Evolutionary conservation across 306 rosid genomes (phyloP).

Genomic region (Acacia confusa): DNA sequence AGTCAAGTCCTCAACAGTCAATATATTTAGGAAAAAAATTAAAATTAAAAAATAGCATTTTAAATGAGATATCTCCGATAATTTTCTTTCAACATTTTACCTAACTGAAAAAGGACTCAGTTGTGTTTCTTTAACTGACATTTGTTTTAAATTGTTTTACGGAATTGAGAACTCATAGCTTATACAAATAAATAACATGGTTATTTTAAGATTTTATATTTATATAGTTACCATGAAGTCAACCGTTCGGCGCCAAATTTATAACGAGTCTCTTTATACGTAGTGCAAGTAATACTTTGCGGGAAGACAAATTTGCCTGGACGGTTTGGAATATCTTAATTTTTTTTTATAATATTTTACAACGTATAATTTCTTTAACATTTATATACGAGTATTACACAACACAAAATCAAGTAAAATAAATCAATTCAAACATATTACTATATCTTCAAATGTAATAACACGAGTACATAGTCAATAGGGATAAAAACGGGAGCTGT

Average conservation of each 20-base stretch:
- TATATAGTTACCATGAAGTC: background rate
- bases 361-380: too few species aligned
- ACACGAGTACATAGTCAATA: background rate
- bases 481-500: too few species aligned
- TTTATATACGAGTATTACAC: too few species aligned
- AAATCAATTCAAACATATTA: too few species aligned
- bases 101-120: background rate
- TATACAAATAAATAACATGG: too few species aligned
- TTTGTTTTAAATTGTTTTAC: fast-evolving
- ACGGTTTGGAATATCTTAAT: too few species aligned
- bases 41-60: background rate
- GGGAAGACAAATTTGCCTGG: background rate
- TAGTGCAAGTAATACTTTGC: too few species aligned
- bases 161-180: background rate
- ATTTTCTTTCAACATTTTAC: background rate
- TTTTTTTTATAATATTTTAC: too few species aligned
- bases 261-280: too few species aligned
- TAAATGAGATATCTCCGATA: background rate
- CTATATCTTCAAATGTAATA: background rate
- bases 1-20: background rate
- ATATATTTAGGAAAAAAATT: background rate
- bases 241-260: background rate
- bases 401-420: too few species aligned
- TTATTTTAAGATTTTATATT: too few species aligned
- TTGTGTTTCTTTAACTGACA: background rate